Evolutionary conservation across 2,329 filamentous ascomycete species (phyloP).

Genomic region (Raffaelea arxii): DNA sequence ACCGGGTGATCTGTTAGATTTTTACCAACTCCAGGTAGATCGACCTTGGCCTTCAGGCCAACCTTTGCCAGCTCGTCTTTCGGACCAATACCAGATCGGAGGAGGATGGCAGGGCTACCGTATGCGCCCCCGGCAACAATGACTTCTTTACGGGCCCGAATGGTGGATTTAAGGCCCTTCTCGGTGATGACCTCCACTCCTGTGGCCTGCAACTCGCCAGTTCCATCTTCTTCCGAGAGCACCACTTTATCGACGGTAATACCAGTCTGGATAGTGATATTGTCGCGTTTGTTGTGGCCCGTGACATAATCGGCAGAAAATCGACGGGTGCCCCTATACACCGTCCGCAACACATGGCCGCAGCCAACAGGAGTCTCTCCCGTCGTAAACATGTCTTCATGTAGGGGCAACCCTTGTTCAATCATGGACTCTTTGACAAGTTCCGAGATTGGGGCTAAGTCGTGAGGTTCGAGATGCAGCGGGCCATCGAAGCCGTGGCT

Average conservation of each 20-base stretch:
- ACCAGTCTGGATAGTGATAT: background rate
- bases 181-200: background rate
- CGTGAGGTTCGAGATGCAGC: background rate
- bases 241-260: background rate
- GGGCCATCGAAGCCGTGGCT: background rate
- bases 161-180: slow-evolving; percentile 4
- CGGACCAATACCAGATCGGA: slow-evolving; percentile 28
- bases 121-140: slow-evolving; percentile 31
- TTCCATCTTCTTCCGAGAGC: background rate
- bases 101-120: slow-evolving; percentile 25
- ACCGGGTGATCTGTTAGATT: slow-evolving; percentile 37
- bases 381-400: background rate
- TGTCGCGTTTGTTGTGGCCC: background rate
- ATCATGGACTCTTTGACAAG: background rate
- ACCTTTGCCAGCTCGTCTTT: slow-evolving; percentile 29
- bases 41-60: slow-evolving; percentile 28
- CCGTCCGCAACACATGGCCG: background rate
- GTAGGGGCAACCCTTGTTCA: background rate
- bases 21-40: slow-evolving; percentile 35
- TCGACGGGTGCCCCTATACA: background rate
- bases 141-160: slow-evolving; percentile 27
- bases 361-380: background rate
- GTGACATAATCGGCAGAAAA: background rate
- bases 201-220: background rate
- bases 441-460: background rate